Conservation (phyloP, 2,329 filamentous ascomycete species). For the Didymella keratinophila region DNA sequence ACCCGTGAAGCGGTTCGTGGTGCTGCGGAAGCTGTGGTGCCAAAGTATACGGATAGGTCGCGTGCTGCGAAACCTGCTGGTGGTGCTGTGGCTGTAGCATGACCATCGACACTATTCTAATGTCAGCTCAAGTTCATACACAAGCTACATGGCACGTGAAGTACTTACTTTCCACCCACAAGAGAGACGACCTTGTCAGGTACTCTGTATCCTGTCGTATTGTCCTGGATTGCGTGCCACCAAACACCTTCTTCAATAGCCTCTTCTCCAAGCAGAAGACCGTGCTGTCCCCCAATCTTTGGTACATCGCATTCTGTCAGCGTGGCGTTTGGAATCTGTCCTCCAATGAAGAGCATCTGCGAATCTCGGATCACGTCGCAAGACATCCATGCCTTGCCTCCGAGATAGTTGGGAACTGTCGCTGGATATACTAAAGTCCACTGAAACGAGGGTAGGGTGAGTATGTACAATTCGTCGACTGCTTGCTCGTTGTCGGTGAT, state of each 20-base stretch:
- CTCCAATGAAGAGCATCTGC: constrained; percentile 69
- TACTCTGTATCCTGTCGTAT: constrained; percentile 41
- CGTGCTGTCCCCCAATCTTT: constrained; percentile 61
- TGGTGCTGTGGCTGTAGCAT: constrained; percentile 61
- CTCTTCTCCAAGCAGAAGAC: constrained; percentile 59
- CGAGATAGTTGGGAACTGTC: constrained; percentile 40
- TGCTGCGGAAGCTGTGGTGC: constrained; percentile 55
- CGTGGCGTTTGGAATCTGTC: constrained; percentile 57
- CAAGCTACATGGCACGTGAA: neutral
- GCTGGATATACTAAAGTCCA: constrained; percentile 61
- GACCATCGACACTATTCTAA: constrained; percentile 50
- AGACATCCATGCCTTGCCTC: constrained; percentile 55
- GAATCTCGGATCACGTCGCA: constrained; percentile 64
- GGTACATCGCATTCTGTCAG: constrained; percentile 60
- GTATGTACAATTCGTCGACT: constrained; percentile 68
- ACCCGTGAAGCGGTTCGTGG: constrained; percentile 59
- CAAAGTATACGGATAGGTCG: constrained; percentile 62
- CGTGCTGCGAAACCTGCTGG: constrained; percentile 55
- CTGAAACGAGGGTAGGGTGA: constrained; percentile 66
- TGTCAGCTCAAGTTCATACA: constrained; percentile 5
- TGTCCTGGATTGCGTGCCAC: constrained; percentile 31
- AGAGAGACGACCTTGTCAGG: constrained; percentile 58
- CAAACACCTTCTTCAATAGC: constrained; percentile 38
- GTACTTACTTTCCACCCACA: constrained; percentile 48
- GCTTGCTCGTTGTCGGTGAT: constrained; percentile 58